Conservation (phyloP, 805 yeast genomes). For the Kodamaea nitidulidarum region DNA sequence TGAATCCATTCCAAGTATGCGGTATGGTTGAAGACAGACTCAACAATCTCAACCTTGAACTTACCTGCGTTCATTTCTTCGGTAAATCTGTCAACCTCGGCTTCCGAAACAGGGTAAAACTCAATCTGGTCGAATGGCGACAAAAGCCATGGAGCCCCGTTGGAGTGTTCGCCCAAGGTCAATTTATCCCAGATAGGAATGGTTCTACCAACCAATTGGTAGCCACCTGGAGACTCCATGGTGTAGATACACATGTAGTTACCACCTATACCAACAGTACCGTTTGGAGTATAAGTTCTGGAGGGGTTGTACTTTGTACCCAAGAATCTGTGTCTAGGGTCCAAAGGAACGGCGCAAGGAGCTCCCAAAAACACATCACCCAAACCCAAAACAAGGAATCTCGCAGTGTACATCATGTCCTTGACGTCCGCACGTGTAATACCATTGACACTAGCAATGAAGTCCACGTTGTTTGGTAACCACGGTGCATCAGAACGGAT, state of each 20-base stretch:
- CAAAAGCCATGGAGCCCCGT: conserved; percentile 77
- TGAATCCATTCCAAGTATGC: conserved; percentile 76
- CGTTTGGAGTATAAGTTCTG: conserved; percentile 92
- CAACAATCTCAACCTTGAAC: conserved; percentile 69
- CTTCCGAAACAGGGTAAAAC: conserved; percentile 87
- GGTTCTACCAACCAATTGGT: conserved; percentile 93
- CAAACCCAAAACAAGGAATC: conserved; percentile 87
- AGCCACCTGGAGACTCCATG: conserved; percentile 98
- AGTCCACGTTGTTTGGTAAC: conserved; percentile 97
- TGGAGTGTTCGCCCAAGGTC: conserved; percentile 62
- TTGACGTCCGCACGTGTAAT: conserved; percentile 70
- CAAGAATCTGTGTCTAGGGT: conserved; percentile 88
- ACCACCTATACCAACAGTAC: conserved; percentile 97
- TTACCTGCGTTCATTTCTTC: conserved; percentile 79
- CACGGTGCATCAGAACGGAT: conserved; percentile 92
- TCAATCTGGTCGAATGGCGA: conserved; percentile 92
- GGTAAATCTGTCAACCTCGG: conserved; percentile 65
- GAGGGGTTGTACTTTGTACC: conserved; percentile 97
- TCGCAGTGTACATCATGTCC: conserved; percentile 83
- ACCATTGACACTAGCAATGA: conserved; percentile 84
- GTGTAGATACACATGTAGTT: conserved; percentile 98
- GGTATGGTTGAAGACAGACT: conserved; percentile 77
- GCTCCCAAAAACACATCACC: conserved; percentile 98
- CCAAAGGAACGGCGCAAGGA: conserved; percentile 97
- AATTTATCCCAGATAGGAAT: conserved; percentile 97